Conservation (phyloP, 2,329 filamentous ascomycete species). For the Thelonectria discophora region DNA sequence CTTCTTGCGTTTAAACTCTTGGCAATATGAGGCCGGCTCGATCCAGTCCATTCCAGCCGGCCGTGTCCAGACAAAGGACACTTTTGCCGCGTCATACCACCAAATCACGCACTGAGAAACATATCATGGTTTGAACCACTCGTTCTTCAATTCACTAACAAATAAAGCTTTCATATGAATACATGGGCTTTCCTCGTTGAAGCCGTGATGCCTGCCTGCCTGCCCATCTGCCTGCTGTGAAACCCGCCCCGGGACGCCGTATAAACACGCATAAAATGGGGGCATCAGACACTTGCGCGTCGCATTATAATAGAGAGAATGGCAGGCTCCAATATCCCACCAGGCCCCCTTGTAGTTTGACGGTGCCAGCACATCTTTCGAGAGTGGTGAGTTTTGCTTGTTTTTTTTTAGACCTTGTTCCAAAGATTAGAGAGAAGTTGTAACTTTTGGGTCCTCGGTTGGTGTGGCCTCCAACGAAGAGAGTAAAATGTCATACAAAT, state of each 20-base stretch:
- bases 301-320: slow-evolving; percentile 39
- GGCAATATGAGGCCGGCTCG: too few species aligned
- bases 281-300: slow-evolving; percentile 41
- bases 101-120: neutral
- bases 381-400: slow-evolving; percentile 42
- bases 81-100: too few species aligned
- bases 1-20: too few species aligned
- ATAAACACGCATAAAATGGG: slow-evolving; percentile 43
- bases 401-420: slow-evolving; percentile 34
- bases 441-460: slow-evolving; percentile 12
- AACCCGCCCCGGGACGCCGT: slow-evolving; percentile 41
- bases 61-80: too few species aligned
- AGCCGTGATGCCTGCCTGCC: slow-evolving; percentile 28
- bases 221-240: slow-evolving; percentile 37
- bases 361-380: slow-evolving; percentile 41
- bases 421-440: slow-evolving; percentile 25
- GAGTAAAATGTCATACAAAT: slow-evolving; percentile 11
- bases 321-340: slow-evolving; percentile 34
- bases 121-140: slow-evolving; percentile 26
- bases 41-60: too few species aligned
- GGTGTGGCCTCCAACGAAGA: slow-evolving; percentile 37
- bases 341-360: slow-evolving; percentile 35
- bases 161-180: slow-evolving; percentile 35
- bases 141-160: slow-evolving; percentile 35
- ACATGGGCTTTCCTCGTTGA: slow-evolving; percentile 23